A percentile compares a stretch with the other conserved stretches of the same genome.
Evolutionary conservation across 2,329 filamentous ascomycete genomes (phyloP).

Genomic region (Diaporthe aspalathi): DNA sequence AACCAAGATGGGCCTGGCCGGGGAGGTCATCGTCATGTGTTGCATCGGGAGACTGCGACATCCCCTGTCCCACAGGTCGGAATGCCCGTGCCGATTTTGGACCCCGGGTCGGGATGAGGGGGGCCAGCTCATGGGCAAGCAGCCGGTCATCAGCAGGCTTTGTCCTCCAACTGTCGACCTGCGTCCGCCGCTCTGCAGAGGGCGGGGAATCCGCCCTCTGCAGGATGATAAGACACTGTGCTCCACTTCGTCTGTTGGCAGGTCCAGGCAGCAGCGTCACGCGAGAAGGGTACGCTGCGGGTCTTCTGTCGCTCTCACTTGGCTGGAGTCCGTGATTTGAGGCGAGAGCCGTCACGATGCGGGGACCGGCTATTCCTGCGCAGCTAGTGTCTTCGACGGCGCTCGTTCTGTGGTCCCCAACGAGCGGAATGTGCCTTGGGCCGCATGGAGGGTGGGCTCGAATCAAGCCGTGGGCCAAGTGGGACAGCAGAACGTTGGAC

Average conservation of each 20-base stretch:
- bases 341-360: neutral
- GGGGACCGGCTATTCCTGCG: neutral
- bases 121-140: neutral
- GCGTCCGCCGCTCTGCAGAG: no score
- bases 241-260: neutral
- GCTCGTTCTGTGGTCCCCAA: neutral
- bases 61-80: no score
- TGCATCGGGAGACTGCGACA: no score
- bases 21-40: no score
- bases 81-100: no score
- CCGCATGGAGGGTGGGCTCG: neutral
- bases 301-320: neutral
- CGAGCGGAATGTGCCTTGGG: neutral
- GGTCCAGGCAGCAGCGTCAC: neutral
- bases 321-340: neutral
- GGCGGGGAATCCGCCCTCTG: no score
- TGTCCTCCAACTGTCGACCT: neutral
- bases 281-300: neutral
- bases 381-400: no score
- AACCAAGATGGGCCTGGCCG: no score
- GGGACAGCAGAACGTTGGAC: neutral
- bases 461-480: neutral
- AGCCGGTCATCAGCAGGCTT: conserved; percentile 1
- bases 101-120: no score
- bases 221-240: neutral